phyloP scores from a whole-genome alignment of 2,329 filamentous ascomycete species.

The Fusarium fracticaudum region DNA sequence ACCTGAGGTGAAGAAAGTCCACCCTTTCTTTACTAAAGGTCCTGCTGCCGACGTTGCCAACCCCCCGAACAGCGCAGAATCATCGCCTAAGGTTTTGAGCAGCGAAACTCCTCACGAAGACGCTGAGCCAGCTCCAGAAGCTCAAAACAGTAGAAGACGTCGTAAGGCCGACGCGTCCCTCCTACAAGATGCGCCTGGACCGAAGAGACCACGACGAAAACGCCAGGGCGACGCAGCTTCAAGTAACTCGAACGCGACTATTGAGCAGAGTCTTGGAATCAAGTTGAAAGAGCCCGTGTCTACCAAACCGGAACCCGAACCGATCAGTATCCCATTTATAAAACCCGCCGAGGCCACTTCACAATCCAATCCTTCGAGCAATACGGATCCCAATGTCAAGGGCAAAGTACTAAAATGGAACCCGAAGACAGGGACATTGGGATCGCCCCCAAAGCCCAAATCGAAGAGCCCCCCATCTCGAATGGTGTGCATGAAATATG shows the following conservation, averaged over 20 bases:
- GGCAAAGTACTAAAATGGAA: constrained; percentile 67
- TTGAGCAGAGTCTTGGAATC: constrained; percentile 18
- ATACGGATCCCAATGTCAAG: constrained; percentile 35
- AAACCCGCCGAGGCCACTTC: neutral
- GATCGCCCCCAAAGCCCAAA: constrained; percentile 68
- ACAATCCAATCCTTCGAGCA: constrained; percentile 5
- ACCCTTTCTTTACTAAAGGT: constrained; percentile 62
- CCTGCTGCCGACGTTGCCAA: constrained; percentile 17
- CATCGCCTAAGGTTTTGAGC: neutral
- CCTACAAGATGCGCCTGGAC: constrained; percentile 32
- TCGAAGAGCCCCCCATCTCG: constrained; percentile 46
- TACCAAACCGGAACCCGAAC: constrained; percentile 18
- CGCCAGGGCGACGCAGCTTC: constrained; percentile 26
- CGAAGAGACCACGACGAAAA: constrained; percentile 44
- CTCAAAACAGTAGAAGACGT: constrained; percentile 53
- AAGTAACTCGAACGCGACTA: constrained; percentile 14
- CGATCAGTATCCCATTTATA: constrained; percentile 20
- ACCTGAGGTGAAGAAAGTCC: constrained; percentile 56
- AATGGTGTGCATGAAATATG: constrained; percentile 70
- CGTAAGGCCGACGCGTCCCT: constrained; percentile 49
- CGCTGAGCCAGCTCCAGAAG: constrained; percentile 30
- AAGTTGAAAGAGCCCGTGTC: neutral
- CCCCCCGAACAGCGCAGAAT: neutral
- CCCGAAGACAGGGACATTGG: constrained; percentile 68
- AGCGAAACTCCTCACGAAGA: constrained; percentile 2